These are phyloP conservation scores for Posidonia oceanica DNA, from an alignment of 116 monocot genomes.

Conservation along the genomic window DNA sequence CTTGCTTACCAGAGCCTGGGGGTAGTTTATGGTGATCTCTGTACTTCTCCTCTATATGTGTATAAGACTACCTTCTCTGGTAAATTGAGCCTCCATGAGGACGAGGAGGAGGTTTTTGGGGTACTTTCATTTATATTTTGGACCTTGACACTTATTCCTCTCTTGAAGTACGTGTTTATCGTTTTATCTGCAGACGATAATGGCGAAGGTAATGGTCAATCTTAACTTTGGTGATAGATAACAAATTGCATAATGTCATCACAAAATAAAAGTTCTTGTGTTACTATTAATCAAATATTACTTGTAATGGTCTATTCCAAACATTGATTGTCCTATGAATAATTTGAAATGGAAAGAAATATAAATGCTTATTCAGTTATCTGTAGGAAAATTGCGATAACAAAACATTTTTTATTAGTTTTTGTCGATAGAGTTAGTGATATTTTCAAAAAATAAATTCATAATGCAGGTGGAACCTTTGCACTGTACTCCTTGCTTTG, in stretches of 20 bases:
- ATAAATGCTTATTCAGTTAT: too few species aligned
- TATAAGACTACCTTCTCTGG: conserved; percentile 78
- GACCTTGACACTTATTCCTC: conserved; percentile 69
- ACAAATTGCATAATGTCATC: too few species aligned
- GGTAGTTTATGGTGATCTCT: conserved; percentile 70
- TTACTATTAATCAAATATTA: too few species aligned
- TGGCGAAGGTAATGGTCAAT: conserved; percentile 44
- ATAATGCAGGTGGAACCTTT: conserved; percentile 65
- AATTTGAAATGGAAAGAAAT: too few species aligned
- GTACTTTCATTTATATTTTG: conserved; percentile 77
- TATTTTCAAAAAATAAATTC: conserved; percentile 3
- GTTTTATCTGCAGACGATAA: conserved; percentile 72
- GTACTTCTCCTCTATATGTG: conserved; percentile 73
- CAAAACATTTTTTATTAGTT: background rate
- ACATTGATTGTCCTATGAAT: too few species aligned
- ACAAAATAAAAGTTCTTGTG: too few species aligned
- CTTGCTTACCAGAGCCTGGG: conserved; percentile 60
- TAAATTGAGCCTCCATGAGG: conserved; percentile 51
- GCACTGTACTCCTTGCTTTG: conserved; percentile 72
- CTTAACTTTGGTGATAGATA: too few species aligned
- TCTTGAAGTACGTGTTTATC: conserved; percentile 60
- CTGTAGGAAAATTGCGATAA: too few species aligned
- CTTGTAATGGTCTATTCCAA: too few species aligned
- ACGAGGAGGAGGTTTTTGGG: conserved; percentile 62
- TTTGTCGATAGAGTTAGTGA: background rate